Evolutionary conservation across 805 yeast species (phyloP).

Genomic region (Starmerella geochares): DNA sequence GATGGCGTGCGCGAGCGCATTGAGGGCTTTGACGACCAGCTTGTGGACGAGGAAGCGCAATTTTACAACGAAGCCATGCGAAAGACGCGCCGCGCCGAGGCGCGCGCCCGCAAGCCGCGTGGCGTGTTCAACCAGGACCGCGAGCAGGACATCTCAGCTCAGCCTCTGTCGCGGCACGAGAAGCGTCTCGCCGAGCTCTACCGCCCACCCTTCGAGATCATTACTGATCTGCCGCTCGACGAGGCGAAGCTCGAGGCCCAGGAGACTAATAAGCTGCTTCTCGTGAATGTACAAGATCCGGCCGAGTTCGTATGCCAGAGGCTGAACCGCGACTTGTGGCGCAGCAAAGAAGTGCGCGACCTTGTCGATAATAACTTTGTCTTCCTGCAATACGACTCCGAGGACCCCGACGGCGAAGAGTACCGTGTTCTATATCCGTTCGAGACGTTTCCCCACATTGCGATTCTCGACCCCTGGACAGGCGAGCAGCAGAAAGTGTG

Average conservation of each 20-base stretch:
- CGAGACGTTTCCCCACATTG: slow-evolving; percentile 67
- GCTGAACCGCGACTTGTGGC: slow-evolving; percentile 89
- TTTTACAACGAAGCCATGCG: slow-evolving; percentile 23
- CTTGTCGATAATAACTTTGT: slow-evolving; percentile 58
- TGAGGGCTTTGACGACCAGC: slow-evolving; percentile 65
- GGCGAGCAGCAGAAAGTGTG: slow-evolving; percentile 80
- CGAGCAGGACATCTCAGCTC: slow-evolving; percentile 18
- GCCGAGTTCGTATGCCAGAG: slow-evolving; percentile 82
- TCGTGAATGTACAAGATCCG: slow-evolving; percentile 79
- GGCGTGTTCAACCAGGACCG: slow-evolving; percentile 47
- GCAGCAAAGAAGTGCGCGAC: slow-evolving; percentile 52
- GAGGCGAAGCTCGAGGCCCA: slow-evolving; percentile 63
- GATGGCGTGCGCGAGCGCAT: slow-evolving; percentile 65
- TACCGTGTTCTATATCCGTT: slow-evolving; percentile 67
- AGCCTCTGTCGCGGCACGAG: slow-evolving; percentile 27
- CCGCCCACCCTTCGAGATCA: slow-evolving; percentile 88
- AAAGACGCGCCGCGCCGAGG: slow-evolving; percentile 20
- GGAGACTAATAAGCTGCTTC: slow-evolving; percentile 60
- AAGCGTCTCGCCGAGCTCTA: slow-evolving; percentile 70
- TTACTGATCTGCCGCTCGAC: slow-evolving; percentile 57
- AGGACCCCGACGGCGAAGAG: slow-evolving; percentile 61
- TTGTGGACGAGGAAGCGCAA: slow-evolving; percentile 42
- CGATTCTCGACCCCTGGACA: slow-evolving; percentile 87
- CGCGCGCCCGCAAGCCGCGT: slow-evolving; percentile 22
- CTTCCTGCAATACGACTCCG: slow-evolving; percentile 75